phyloP scores from a whole-genome alignment of 116 monocot species.

The Phalaenopsis hybrid region DNA sequence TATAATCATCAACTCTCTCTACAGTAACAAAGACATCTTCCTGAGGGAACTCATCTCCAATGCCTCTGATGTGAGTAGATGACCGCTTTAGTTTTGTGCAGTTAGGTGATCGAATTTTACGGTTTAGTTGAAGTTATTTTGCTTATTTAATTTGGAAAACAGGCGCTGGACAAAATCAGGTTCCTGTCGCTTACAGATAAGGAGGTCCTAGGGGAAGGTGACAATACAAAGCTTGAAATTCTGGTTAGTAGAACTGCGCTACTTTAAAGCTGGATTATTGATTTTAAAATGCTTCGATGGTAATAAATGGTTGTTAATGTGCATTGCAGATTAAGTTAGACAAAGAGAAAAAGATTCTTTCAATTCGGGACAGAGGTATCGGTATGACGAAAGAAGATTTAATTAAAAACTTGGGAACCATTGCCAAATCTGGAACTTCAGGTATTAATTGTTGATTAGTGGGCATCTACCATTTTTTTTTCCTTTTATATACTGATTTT shows the following conservation, averaged over 20 bases:
- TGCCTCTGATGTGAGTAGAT: constrained; percentile 74
- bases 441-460: too few relatives aligned
- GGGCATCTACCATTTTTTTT: too few relatives aligned
- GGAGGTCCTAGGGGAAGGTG: constrained; percentile 86
- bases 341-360: constrained; percentile 80
- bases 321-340: constrained; percentile 86
- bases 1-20: constrained; percentile 92
- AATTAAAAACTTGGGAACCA: constrained; percentile 93
- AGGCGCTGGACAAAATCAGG: constrained; percentile 97
- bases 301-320: constrained; percentile 5
- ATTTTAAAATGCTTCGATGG: background rate
- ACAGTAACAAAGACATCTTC: constrained; percentile 98
- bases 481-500: too few relatives aligned
- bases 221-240: constrained; percentile 89
- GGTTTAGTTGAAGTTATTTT: background rate
- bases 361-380: constrained; percentile 86
- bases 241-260: constrained; percentile 26
- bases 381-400: constrained; percentile 99
- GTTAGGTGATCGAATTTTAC: too few relatives aligned
- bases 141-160: background rate
- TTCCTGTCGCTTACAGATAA: constrained; percentile 90
- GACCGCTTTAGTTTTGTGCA: background rate
- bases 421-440: constrained; percentile 60
- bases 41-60: constrained; percentile 95
- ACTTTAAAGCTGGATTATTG: background rate